Base-by-base conservation (phyloP, 192 early-diverging fungal genomes). In the Mortierella hygrophila region DNA sequence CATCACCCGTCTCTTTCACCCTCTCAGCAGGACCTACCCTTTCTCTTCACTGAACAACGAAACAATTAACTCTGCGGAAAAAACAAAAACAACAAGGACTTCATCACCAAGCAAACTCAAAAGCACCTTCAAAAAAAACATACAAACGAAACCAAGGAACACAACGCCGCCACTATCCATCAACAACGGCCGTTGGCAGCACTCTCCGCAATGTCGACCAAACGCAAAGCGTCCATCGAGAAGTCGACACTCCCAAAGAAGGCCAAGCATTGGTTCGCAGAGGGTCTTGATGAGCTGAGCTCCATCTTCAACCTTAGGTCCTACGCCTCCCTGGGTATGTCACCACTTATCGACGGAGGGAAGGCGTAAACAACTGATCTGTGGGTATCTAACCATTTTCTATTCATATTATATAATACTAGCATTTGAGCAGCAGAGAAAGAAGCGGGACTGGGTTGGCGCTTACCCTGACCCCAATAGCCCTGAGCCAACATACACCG, bases 371-470 rank as follows among this genome's bases (percentile, higher is more conserved):
- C 15, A 21, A 70, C 37, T 38, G 23, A 26, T 65, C 75, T 16
- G 68, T 44, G 41, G 49, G 4, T 65, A 20, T 38, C 11, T 23
- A n/a, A 63, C n/a, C 7, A 40, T 55, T 0, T 23, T 42, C 1
- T 76, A 18, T 3, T n/a, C 18, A n/a, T 63, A 16, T 76, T 23
- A 60, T 11, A 10, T 42, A 8, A 16, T 23, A 78, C 40, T 26
- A 75, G 72, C 71, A 0, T 57, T 65, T 6, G 54, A 84, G 35
- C 77, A 84, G 32, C 76, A 76, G n/a, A 35, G 55, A 11, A 75
- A 68, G 42, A 40, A 57, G 46, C 49, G 49, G 18, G 83, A 74
- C 10, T 86, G 83, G 83, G 79, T 86, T 20, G 83, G 83, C n/a
- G 83, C 83, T 21, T 86, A 77, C 18, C 83, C 83, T 29, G 68